A percentile compares a stretch with the other conserved stretches of the same genome.
Conservation (phyloP, 257 asterid genomes). For the Parsonsia alboflavescens region DNA sequence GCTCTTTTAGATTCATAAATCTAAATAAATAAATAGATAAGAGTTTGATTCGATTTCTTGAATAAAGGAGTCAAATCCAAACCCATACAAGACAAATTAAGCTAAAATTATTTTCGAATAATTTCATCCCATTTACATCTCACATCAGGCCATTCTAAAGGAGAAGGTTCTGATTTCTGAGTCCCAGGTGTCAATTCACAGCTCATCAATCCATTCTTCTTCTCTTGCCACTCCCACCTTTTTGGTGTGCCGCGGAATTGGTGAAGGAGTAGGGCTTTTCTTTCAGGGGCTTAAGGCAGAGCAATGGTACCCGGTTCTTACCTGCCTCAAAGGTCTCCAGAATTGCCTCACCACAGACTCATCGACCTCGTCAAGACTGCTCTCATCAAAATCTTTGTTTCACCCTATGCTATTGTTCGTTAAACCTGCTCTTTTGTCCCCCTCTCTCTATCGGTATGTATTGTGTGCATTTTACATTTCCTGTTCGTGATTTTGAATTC, state of each 20-base stretch:
- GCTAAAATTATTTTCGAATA: too few relatives aligned
- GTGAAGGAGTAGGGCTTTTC: neutral
- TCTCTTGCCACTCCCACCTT: too few relatives aligned
- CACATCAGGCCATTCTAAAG: too few relatives aligned
- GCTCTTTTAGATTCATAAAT: too few relatives aligned
- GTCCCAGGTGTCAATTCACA: too few relatives aligned
- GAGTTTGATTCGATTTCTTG: too few relatives aligned
- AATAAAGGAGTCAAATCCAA: too few relatives aligned
- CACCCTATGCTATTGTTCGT: conserved; percentile 81
- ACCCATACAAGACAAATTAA: too few relatives aligned
- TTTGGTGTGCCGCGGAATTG: neutral
- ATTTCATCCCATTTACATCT: too few relatives aligned
- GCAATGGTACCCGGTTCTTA: conserved; percentile 38
- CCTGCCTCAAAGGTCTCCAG: conserved; percentile 44
- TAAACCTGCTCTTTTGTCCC: neutral
- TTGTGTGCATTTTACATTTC: neutral
- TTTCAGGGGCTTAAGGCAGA: neutral
- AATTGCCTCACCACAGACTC: conserved; percentile 69
- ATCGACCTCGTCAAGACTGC: conserved; percentile 69
- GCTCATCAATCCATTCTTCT: neutral
- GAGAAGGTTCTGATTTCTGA: neutral
- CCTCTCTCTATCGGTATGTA: neutral
- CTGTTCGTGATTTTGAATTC: neutral
- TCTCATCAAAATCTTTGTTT: conserved; percentile 76
- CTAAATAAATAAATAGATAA: too few relatives aligned